Conservation (phyloP, 1,284 basidiomycete genomes). For the Rhodofomes roseus region DNA sequence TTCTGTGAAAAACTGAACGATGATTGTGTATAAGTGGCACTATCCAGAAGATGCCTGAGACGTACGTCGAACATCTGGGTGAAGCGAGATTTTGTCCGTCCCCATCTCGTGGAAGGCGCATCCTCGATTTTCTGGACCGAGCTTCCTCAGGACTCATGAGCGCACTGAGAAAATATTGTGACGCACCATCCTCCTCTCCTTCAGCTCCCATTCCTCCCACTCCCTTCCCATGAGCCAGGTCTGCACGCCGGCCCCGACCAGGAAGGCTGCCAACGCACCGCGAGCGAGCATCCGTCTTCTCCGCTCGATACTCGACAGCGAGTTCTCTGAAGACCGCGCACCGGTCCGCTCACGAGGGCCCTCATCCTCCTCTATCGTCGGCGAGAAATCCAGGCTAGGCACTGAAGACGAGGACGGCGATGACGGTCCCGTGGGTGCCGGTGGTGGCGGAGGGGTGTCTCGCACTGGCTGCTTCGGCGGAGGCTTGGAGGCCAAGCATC, state of each 20-base stretch:
- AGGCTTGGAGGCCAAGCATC: conserved; percentile 24
- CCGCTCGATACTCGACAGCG: conserved; percentile 70
- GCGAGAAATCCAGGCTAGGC: conserved; percentile 28
- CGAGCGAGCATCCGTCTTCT: conserved; percentile 54
- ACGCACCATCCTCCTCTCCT: conserved; percentile 41
- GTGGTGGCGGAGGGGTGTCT: conserved; percentile 11
- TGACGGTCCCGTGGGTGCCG: conserved; percentile 10
- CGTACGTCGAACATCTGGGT: conserved; percentile 62
- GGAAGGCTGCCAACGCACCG: conserved; percentile 39
- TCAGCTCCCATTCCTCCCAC: conserved; percentile 33
- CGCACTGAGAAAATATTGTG: neutral
- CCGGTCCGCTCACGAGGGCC: conserved; percentile 45
- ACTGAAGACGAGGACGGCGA: conserved; percentile 15
- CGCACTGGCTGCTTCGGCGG: conserved; percentile 13
- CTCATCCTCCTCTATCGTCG: conserved; percentile 19
- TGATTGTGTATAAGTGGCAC: neutral
- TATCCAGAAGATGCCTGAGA: conserved; percentile 9
- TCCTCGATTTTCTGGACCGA: conserved; percentile 46
- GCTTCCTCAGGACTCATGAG: neutral
- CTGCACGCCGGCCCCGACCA: conserved; percentile 48
- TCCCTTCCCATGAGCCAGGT: conserved; percentile 30
- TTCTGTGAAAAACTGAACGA: conserved; percentile 79
- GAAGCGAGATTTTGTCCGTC: conserved; percentile 56
- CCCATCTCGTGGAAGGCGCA: conserved; percentile 57
- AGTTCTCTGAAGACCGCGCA: conserved; percentile 68